Base-by-base conservation (phyloP, 345 rosid species). In the Citrus unshiu region DNA sequence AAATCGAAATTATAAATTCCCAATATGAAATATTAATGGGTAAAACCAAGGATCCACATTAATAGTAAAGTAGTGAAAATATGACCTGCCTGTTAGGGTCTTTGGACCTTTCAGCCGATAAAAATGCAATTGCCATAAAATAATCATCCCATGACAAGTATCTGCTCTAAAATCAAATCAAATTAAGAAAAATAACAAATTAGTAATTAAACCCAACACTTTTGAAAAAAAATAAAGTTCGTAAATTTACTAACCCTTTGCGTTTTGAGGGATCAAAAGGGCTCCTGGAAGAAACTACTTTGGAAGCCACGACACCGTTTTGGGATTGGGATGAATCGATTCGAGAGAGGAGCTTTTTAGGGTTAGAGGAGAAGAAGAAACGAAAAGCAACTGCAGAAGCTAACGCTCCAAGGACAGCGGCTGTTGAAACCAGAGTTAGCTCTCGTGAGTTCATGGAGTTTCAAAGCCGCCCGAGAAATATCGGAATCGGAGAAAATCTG, bases 21-120 rank as follows among this genome's bases (percentile, higher is more conserved):
- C 21, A 51, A 24, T 65, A 2, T 13, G 6, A 22, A 39, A 27
- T 39, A 24, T 73, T 73, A 4, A 40, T 39, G 14, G 7, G 57
- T 60, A 51, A 65, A 30, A 49, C 13, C 51, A 65, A 29, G n/a
- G 1, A 22, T 32, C 9, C 21, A 18, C 56, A 19, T 29, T 6
- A 10, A 34, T 7, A 25, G 49, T 7, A 54, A 56, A 78, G 22
- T 18, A 63, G 19, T 49, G 29, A 81, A 30, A 72, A 3, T 18
- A 78, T 72, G 84, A 95, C 99, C 97, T 93, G 98, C 87, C 99
- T 92, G 89, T 95, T 90, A 25, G 98, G 97, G 84, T 94, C 98
- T 83, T 94, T 94, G 75, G 98, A 94, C 75, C 98, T 78, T 80
- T 94, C 89, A 9, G 98, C 96, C 18, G 97, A 90, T 12, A 94